Conservation (phyloP, 2,329 filamentous ascomycete genomes). For the Neophaeococcomyces mojaviensis region DNA sequence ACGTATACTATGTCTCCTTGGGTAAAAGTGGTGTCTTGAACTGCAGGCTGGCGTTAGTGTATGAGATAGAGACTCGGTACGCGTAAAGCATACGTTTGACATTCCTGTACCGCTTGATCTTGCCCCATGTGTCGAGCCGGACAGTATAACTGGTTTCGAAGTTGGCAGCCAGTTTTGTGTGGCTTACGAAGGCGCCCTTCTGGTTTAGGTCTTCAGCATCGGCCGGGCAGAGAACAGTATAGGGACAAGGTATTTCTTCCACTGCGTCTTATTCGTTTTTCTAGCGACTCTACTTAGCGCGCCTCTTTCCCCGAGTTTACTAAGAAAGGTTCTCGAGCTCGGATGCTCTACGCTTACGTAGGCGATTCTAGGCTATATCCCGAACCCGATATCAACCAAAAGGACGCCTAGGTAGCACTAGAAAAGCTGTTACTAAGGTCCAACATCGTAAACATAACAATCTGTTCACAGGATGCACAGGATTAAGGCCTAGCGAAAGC, state of each 20-base stretch:
- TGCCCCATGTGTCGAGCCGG: conserved; percentile 30
- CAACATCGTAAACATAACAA: too few relatives aligned
- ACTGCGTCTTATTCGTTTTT: conserved; percentile 10
- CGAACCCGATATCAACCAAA: too few relatives aligned
- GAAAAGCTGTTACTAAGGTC: too few relatives aligned
- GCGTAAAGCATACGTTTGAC: conserved; percentile 22
- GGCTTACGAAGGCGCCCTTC: conserved; percentile 11
- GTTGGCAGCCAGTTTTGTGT: conserved; percentile 17
- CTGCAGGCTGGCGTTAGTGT: conserved; percentile 21
- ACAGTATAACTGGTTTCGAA: conserved; percentile 24
- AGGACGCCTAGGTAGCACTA: too few relatives aligned
- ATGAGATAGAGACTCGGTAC: conserved; percentile 14
- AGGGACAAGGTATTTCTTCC: conserved; percentile 7
- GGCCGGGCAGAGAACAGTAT: conserved; percentile 11
- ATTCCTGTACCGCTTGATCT: conserved; percentile 34
- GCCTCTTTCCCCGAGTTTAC: neutral
- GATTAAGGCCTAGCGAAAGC: too few relatives aligned
- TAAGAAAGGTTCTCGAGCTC: conserved; percentile 1
- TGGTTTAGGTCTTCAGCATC: neutral
- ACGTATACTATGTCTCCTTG: conserved; percentile 40
- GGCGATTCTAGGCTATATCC: neutral
- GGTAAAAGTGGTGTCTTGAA: conserved; percentile 36
- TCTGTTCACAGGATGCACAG: too few relatives aligned
- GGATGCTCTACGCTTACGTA: conserved; percentile 5
- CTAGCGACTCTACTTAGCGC: neutral